Conservation (phyloP, 179 eudicot genomes). For the Silene noctiflora region DNA sequence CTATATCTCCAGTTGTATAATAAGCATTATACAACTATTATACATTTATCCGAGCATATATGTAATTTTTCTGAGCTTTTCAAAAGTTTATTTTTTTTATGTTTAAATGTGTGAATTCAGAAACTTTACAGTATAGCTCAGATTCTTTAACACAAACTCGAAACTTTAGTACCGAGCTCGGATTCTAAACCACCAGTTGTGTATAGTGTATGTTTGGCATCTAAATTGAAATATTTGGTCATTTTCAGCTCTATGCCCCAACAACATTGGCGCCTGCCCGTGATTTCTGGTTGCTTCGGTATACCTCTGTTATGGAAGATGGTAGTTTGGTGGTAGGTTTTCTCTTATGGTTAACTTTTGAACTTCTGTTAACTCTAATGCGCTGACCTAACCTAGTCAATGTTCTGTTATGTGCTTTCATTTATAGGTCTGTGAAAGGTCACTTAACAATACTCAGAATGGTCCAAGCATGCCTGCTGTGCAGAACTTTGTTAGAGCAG, state of each 20-base stretch:
- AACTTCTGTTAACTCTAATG: neutral
- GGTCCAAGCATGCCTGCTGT: conserved; percentile 93
- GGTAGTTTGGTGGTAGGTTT: conserved; percentile 77
- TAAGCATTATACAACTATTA: no score
- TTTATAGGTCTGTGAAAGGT: conserved; percentile 77
- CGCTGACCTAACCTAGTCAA: conserved; percentile 8
- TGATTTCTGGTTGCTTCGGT: conserved; percentile 84
- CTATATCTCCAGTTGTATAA: no score
- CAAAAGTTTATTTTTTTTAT: no score
- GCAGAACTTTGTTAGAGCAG: conserved; percentile 81
- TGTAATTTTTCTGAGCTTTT: no score
- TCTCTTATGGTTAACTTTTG: neutral
- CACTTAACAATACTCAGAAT: conserved; percentile 83
- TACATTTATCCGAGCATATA: no score
- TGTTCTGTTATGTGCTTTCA: neutral
- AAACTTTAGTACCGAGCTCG: no score
- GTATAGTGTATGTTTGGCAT: neutral
- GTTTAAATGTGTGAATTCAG: no score
- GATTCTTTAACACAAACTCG: no score
- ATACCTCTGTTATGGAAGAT: conserved; percentile 66
- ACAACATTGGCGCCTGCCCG: conserved; percentile 84
- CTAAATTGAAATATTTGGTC: conserved; percentile 10
- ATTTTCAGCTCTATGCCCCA: conserved; percentile 67
- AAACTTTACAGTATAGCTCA: no score
- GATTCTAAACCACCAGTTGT: no score